Conservation (phyloP, 176 grass and related monocot genomes). For the barley (Hordeum vulgare) region MorexV3_pseudomolecules_assembly NC_058522.1:163346729-163347228, state of each 20-base stretch:
- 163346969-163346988: neutral
- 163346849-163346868: neutral
- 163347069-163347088: slow-evolving; percentile 15
- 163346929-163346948: neutral
- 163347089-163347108: slow-evolving; percentile 11
- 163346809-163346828: neutral
- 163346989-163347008: neutral
- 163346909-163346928: neutral
- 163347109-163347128: slow-evolving; percentile 15
- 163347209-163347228: slow-evolving; percentile 17
- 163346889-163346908: neutral
- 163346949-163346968: neutral
- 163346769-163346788: neutral
- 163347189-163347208: slow-evolving; percentile 37
- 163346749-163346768: neutral
- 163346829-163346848: neutral
- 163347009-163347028: neutral
- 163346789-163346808: neutral
- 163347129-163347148: slow-evolving; percentile 36
- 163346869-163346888: neutral
- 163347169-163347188: slow-evolving; percentile 80
- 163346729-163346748: neutral
- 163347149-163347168: slow-evolving; percentile 83
- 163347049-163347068: neutral
- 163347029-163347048: slow-evolving; percentile 4